Evolutionary conservation across 345 rosid species (phyloP).

Genomic region (Leavenworthia alabamica): DNA sequence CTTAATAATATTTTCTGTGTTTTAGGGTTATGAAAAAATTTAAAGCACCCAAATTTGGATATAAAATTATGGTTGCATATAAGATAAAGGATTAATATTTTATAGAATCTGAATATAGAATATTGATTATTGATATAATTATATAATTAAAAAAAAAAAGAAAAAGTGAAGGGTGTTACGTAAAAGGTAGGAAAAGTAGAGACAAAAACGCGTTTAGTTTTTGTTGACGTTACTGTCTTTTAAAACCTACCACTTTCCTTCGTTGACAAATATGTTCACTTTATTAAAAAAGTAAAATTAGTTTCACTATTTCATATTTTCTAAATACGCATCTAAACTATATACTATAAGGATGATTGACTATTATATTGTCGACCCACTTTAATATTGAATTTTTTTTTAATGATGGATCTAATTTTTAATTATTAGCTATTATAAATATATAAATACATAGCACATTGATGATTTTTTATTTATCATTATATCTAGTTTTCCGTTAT

Average conservation of each 20-base stretch:
- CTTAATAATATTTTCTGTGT: no score
- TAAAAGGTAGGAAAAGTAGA: conserved; percentile 8
- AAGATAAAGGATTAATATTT: not conserved
- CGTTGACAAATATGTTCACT: conserved; percentile 23
- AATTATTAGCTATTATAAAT: conserved; percentile 6
- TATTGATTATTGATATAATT: no score
- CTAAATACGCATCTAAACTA: not conserved
- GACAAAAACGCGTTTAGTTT: conserved; percentile 10
- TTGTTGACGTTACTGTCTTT: conserved; percentile 20
- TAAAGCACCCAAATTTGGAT: not conserved
- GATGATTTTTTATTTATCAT: no score
- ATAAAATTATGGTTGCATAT: not conserved
- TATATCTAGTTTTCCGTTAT: no score
- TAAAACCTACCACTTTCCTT: not conserved
- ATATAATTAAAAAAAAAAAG: no score
- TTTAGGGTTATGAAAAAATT: no score
- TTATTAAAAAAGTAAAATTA: not conserved
- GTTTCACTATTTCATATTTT: not conserved
- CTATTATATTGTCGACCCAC: conserved; percentile 20
- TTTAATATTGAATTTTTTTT: conserved; percentile 1
- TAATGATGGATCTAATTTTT: not conserved
- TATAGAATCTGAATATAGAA: no score
- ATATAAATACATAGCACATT: no score
- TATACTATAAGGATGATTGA: conserved; percentile 16
- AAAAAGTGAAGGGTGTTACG: not conserved